Evolutionary conservation across 495 filamentous ascomycete species (phyloP).

Genomic region (Penicillium coprophilum): DNA sequence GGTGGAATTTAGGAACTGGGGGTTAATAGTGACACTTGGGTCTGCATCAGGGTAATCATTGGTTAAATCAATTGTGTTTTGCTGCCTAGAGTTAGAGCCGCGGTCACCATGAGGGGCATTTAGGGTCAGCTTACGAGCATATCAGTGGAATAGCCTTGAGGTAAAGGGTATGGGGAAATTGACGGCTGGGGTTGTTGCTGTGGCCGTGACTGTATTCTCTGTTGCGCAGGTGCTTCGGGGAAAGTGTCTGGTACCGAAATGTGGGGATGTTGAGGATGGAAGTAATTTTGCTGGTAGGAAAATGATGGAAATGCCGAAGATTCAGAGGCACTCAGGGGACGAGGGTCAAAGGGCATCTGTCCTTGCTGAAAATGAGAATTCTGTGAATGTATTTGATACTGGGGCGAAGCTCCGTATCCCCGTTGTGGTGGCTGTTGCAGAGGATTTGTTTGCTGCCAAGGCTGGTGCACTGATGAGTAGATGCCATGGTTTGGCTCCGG

Average conservation of each 20-base stretch:
- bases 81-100: constrained; percentile 18
- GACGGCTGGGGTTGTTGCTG: constrained; percentile 27
- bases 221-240: constrained; percentile 22
- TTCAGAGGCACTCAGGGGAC: constrained; percentile 30
- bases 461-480: constrained; percentile 36
- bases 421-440: constrained; percentile 31
- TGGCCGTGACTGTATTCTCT: constrained; percentile 23
- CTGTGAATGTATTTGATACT: constrained; percentile 31
- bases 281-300: constrained; percentile 35
- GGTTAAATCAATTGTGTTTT: constrained; percentile 34
- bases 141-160: constrained; percentile 29
- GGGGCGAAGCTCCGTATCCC: constrained; percentile 27
- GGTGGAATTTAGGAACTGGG: constrained; percentile 36
- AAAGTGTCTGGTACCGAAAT: constrained; percentile 34
- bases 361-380: constrained; percentile 37
- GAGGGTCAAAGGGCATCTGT: constrained; percentile 39
- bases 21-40: constrained; percentile 40
- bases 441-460: constrained; percentile 38
- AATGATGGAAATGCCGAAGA: constrained; percentile 37
- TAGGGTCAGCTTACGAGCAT: constrained; percentile 22
- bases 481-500: constrained; percentile 34
- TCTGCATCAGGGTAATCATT: constrained; percentile 34
- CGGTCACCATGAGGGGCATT: background rate
- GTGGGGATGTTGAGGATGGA: constrained; percentile 35
- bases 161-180: constrained; percentile 28